These are phyloP conservation scores for Colletotrichum australisinense DNA, from an alignment of 2,329 filamentous ascomycete genomes.

Conservation along the genomic window DNA sequence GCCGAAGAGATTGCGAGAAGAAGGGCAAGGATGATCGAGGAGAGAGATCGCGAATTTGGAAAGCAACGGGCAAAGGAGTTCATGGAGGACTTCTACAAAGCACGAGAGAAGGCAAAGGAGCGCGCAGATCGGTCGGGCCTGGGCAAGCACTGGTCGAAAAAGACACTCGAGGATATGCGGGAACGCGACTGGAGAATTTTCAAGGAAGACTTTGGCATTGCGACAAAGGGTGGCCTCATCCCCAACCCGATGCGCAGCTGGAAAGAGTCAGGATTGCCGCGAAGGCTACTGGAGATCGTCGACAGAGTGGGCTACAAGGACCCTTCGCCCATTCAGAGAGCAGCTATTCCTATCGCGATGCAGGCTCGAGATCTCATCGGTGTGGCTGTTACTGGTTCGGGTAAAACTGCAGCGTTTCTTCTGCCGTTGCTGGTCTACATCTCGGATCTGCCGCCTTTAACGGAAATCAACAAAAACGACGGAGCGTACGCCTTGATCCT, in stretches of 20 bases:
- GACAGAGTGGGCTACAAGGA: conserved; percentile 89
- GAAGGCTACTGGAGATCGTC: conserved; percentile 82
- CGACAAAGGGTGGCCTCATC: conserved; percentile 90
- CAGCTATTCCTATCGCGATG: conserved; percentile 93
- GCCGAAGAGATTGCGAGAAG: conserved; percentile 66
- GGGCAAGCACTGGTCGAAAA: conserved; percentile 96
- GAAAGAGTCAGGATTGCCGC: conserved; percentile 85
- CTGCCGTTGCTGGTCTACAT: conserved; percentile 95
- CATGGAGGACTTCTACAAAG: conserved; percentile 82
- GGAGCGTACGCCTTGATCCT: conserved; percentile 98
- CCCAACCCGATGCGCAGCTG: conserved; percentile 97
- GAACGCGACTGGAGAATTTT: conserved; percentile 99
- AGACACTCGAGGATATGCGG: conserved; percentile 91
- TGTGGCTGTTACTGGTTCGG: conserved; percentile 97
- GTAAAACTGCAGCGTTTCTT: conserved; percentile 96
- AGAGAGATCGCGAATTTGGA: conserved; percentile 81
- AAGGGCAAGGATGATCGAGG: conserved; percentile 76
- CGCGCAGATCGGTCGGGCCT: conserved; percentile 78
- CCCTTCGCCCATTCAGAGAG: conserved; percentile 90
- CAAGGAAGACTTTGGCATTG: conserved; percentile 98
- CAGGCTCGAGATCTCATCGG: conserved; percentile 96
- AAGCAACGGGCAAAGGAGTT: conserved; percentile 81
- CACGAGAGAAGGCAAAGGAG: conserved; percentile 73
- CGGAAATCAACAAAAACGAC: conserved; percentile 89
- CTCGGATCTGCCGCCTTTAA: conserved; percentile 85